Conservation (phyloP, 2,329 filamentous ascomycete genomes). For the Aspergillus sp. region DNA sequence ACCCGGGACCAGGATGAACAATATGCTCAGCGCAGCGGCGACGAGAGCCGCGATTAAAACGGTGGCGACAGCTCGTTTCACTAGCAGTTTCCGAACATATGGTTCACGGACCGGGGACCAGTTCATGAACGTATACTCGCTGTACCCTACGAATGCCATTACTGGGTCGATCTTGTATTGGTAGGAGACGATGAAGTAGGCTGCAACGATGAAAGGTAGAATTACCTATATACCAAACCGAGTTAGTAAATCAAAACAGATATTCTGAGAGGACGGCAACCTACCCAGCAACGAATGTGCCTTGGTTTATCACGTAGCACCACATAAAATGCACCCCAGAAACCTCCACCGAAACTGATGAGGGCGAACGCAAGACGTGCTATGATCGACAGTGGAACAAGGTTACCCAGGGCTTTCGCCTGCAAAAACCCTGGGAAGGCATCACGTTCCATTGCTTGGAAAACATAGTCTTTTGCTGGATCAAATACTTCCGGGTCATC, state of each 20-base stretch:
- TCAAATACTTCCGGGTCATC: slow-evolving; percentile 98
- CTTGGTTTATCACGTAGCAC: slow-evolving; percentile 84
- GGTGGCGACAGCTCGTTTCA: slow-evolving; percentile 79
- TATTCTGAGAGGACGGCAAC: slow-evolving; percentile 33
- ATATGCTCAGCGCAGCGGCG: slow-evolving; percentile 76
- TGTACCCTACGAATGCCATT: slow-evolving; percentile 82
- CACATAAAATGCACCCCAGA: slow-evolving; percentile 91
- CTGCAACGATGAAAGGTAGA: slow-evolving; percentile 84
- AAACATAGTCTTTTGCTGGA: slow-evolving; percentile 97
- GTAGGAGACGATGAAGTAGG: slow-evolving; percentile 86
- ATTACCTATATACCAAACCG: slow-evolving; percentile 60
- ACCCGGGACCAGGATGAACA: slow-evolving; percentile 95
- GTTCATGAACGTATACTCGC: slow-evolving; percentile 94
- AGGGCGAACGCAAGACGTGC: slow-evolving; percentile 82
- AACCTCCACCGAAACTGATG: slow-evolving; percentile 81
- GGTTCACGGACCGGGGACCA: slow-evolving; percentile 87
- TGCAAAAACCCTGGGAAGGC: slow-evolving; percentile 97
- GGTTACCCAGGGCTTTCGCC: slow-evolving; percentile 91
- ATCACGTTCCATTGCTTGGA: slow-evolving; percentile 98
- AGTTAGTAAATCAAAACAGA: slow-evolving; percentile 19
- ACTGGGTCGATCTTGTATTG: slow-evolving; percentile 95
- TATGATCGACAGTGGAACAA: slow-evolving; percentile 88
- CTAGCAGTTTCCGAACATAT: slow-evolving; percentile 82
- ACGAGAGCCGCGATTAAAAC: slow-evolving; percentile 72
- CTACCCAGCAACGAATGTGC: slow-evolving; percentile 78